Base-by-base conservation (phyloP, 2,329 filamentous ascomycete species). In the Xylaria sp. region DNA sequence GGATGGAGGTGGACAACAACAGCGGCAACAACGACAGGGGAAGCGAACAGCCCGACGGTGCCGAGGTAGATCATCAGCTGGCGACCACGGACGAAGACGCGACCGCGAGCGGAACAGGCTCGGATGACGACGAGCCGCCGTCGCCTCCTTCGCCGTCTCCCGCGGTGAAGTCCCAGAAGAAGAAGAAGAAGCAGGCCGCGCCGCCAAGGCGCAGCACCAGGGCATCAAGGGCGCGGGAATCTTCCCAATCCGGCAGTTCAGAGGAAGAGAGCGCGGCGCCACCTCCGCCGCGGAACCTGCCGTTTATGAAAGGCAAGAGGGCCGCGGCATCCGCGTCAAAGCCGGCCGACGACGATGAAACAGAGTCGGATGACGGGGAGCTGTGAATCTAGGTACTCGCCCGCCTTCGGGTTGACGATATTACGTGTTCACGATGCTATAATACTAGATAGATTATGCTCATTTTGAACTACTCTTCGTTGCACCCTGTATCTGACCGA, bases 361-460 rank as follows among this genome's bases (percentile, higher is more conserved):
- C 79, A 0, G 79, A 79, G n/a, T 81, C 79, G 0, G 81, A 83
- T n/a, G n/a, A n/a, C 55, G 81, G 84, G 61, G 82, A 85, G 63
- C 60, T 84, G 52, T 84, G 65, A 75, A 37, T 13, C 18, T 24
- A 52, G 16, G 20, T 50, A 17, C 20, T 43, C 26, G 34, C 29
- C 22, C 42, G 17, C 40, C 39, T 37, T 22, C 51, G 44, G 24
- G 39, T 52, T 51, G 56, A 56, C 34, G 39, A 56, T 39, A 56
- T 38, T 2, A 50, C 21, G 39, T 39, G 24, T 50, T 54, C 38
- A 51, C 44, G 48, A 50, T 24, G 37, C 40, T 40, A 22, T 42
- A n/a, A 18, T 7, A 9, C 20, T 4, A 40, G 16, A 26, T 26
- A 26, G 9, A 13, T 13, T 34, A 13, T 34, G 29, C 29, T 34